Evolutionary conservation across 257 asterid genomes (phyloP).

Genomic region (Solanum chiquidenum): DNA sequence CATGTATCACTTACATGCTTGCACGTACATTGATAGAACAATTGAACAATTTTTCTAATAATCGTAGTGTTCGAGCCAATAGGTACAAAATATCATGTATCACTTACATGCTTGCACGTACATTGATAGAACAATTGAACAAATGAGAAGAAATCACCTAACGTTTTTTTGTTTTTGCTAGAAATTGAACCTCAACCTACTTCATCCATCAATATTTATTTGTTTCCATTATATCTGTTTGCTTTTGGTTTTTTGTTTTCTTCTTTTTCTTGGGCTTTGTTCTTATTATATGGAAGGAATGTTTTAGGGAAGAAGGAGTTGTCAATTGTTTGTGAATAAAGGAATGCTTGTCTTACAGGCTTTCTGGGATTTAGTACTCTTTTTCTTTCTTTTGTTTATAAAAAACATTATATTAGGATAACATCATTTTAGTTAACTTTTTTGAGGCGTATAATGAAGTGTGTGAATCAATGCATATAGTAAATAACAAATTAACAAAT

Average conservation of each 20-base stretch:
- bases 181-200: not conserved
- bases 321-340: slow-evolving; percentile 18
- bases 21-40: not conserved
- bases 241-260: not conserved
- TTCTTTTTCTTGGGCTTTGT: slow-evolving; percentile 11
- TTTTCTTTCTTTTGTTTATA: not conserved
- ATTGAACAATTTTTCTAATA: not conserved
- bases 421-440: not conserved
- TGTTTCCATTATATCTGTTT: not conserved
- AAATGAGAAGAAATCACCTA: not conserved
- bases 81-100: too few species aligned
- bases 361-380: slow-evolving; percentile 7
- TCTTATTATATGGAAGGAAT: slow-evolving; percentile 6
- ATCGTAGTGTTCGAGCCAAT: too few species aligned
- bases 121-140: not conserved
- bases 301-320: not conserved
- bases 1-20: not conserved
- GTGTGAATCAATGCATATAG: not conserved
- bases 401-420: not conserved
- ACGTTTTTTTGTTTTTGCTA: not conserved
- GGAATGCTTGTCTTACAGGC: slow-evolving; percentile 2
- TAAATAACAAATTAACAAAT: not conserved
- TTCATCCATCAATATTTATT: not conserved
- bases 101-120: not conserved
- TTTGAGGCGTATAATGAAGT: not conserved